These are phyloP conservation scores for Neurospora sublineolata DNA, from an alignment of 495 filamentous ascomycete genomes.

Conservation along the genomic window DNA sequence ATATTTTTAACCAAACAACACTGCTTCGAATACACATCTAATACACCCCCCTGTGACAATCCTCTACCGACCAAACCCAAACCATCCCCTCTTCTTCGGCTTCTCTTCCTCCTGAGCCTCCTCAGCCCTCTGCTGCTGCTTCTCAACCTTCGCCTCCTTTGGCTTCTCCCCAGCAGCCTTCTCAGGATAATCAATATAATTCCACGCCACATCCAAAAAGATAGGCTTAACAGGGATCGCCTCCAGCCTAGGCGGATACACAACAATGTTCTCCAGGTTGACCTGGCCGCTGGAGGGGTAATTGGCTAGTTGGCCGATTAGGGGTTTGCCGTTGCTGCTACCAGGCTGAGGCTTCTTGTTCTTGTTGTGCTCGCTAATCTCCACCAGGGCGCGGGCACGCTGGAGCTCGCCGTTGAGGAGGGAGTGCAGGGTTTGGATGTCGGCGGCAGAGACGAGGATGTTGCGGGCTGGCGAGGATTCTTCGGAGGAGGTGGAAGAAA, in stretches of 20 bases:
- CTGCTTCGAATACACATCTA: not conserved
- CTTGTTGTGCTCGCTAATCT: slow-evolving; percentile 51
- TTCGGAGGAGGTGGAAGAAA: slow-evolving; percentile 24
- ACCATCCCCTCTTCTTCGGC: slow-evolving; percentile 71
- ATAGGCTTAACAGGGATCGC: slow-evolving; percentile 88
- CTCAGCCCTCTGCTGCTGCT: slow-evolving; percentile 9
- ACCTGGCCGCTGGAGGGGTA: slow-evolving; percentile 51
- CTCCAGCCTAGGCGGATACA: slow-evolving; percentile 72
- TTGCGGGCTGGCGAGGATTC: slow-evolving; percentile 23
- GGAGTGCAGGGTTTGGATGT: slow-evolving; percentile 44
- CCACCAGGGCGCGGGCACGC: slow-evolving; percentile 70
- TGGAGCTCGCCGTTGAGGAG: slow-evolving; percentile 57
- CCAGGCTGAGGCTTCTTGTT: slow-evolving; percentile 10
- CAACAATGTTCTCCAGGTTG: slow-evolving; percentile 69
- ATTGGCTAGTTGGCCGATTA: slow-evolving; percentile 62
- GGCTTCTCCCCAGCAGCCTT: slow-evolving; percentile 18
- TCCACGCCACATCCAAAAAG: slow-evolving; percentile 95
- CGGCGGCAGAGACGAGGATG: slow-evolving; percentile 48
- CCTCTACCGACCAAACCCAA: slow-evolving; percentile 69
- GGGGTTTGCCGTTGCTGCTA: slow-evolving; percentile 22
- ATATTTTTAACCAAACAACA: not conserved
- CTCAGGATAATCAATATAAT: slow-evolving; percentile 91
- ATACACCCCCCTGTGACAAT: not conserved
- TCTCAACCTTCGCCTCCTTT: slow-evolving; percentile 11
- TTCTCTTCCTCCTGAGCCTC: slow-evolving; percentile 37